Evolutionary conservation across 805 yeast genomes (phyloP).

Genomic region (Tetrapisispora pingtungensis): DNA sequence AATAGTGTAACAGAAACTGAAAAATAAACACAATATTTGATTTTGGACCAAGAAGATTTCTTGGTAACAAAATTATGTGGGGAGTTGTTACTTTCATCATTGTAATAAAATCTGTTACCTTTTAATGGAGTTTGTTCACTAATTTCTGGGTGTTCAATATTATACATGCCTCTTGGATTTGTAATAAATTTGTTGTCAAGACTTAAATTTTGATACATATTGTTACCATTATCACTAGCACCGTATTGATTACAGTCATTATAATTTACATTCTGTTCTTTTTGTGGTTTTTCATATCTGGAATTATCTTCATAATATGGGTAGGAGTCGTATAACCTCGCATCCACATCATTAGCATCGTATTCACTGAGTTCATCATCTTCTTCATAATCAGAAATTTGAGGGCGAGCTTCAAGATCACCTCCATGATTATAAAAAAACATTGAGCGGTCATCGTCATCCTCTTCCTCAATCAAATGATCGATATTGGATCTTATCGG

Average conservation of each 20-base stretch:
- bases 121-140: slow-evolving; percentile 19
- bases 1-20: slow-evolving; percentile 35
- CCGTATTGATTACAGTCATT: not conserved
- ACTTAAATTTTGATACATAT: not conserved
- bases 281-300: not conserved
- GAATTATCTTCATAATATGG: not conserved
- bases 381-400: slow-evolving; percentile 26
- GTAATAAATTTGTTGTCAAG: not conserved
- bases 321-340: slow-evolving; percentile 1
- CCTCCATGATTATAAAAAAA: slow-evolving; percentile 27
- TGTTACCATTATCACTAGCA: not conserved
- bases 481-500: not conserved
- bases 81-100: slow-evolving; percentile 28
- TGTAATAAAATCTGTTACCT: slow-evolving; percentile 1
- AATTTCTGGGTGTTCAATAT: slow-evolving; percentile 1
- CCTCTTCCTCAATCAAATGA: slow-evolving; percentile 5
- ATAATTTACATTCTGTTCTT: not conserved
- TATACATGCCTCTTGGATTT: slow-evolving; percentile 2
- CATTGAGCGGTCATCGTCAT: slow-evolving; percentile 26
- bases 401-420: slow-evolving; percentile 24
- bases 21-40: slow-evolving; percentile 30
- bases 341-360: slow-evolving; percentile 7
- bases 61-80: slow-evolving; percentile 40
- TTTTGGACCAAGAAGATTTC: slow-evolving; percentile 23
- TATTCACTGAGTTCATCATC: slow-evolving; percentile 11